Evolutionary conservation across 2,329 filamentous ascomycete genomes (phyloP).

Genomic region (Penicillium sp.): DNA sequence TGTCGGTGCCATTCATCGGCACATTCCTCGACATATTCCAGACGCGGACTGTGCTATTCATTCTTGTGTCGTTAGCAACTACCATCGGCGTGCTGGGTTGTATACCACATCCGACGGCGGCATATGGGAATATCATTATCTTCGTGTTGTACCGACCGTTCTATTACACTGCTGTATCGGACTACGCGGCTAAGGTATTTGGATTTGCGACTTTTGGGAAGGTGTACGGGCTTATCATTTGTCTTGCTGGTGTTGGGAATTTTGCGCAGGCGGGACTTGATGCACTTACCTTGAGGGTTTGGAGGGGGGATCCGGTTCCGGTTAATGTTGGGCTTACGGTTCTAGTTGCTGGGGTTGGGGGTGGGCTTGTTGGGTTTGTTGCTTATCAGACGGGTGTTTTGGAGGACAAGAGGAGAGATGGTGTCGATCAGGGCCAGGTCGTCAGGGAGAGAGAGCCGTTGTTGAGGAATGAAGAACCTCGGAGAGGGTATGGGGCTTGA

Average conservation of each 20-base stretch:
- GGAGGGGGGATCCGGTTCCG: constrained; percentile 69
- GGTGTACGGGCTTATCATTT: constrained; percentile 90
- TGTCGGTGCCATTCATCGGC: constrained; percentile 86
- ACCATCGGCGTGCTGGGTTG: constrained; percentile 73
- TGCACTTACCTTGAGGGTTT: constrained; percentile 70
- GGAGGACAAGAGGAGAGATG: not conserved
- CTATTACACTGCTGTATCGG: constrained; percentile 84
- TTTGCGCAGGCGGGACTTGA: constrained; percentile 80
- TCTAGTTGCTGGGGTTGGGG: constrained; percentile 62
- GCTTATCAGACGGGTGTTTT: constrained; percentile 45
- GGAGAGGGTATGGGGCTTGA: constrained; percentile 1
- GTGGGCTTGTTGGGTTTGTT: constrained; percentile 66
- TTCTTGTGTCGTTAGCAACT: constrained; percentile 70
- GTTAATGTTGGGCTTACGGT: constrained; percentile 69
- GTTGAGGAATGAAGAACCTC: not conserved
- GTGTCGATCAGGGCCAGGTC: not conserved
- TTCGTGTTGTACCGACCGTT: constrained; percentile 84
- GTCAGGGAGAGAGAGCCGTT: constrained; percentile 2
- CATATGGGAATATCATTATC: constrained; percentile 71
- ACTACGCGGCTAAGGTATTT: constrained; percentile 89
- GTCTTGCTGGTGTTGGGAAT: constrained; percentile 77
- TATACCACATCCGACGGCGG: constrained; percentile 66
- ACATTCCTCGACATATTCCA: constrained; percentile 71
- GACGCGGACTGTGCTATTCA: constrained; percentile 67
- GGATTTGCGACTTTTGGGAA: constrained; percentile 89